Base-by-base conservation (phyloP, 2,329 filamentous ascomycete genomes). In the Zymoseptoria pseudotritici region DNA sequence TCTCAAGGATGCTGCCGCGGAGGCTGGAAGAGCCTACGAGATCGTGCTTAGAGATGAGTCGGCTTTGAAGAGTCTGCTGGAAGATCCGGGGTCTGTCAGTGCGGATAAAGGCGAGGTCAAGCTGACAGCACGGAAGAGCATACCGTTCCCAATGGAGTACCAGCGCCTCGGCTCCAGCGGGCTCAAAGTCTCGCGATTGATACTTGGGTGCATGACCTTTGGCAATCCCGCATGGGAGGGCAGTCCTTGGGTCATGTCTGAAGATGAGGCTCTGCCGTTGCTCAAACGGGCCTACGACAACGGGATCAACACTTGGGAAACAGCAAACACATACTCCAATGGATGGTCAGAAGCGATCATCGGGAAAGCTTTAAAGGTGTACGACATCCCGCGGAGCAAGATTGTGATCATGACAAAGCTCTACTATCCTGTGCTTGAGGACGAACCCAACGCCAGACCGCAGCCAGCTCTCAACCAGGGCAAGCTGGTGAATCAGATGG, bases 331-430 rank as follows among this genome's bases (percentile, higher is more conserved):
- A 55, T 85, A 86, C 75, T 83, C 80, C 17, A 83, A 89, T 70
- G 87, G 87, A n/a, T 73, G 71, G 3, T 86, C 82, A 10, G 87
- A 90, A 72, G 74, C 79, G 58, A 83, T 90, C 66, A 80, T 90
- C 61, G 86, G 80, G 60, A 86, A 86, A 71, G 86, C 86, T 2
- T 74, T 90, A 58, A 83, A 83, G 68, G 76, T 84, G 61, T 88
- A 84, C 77, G 76, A 80, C 50, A 88, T 90, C 66, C 86, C 86
- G 0, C 82, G 87, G 36, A 75, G 81, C 61, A 84, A 84, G 63
- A 76, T 90, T 53, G 82, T 88, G 21, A 83, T 90, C 67, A 73
- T 89, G 63, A 84, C 81, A 26, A 89, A 89, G 75, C 83, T 82
- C 72, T 85, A 79, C 70, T 80, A 79, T 49, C 78, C 78, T 31